phyloP scores from a whole-genome alignment of 257 asterid genomes.

The Echium plantagineum region DNA sequence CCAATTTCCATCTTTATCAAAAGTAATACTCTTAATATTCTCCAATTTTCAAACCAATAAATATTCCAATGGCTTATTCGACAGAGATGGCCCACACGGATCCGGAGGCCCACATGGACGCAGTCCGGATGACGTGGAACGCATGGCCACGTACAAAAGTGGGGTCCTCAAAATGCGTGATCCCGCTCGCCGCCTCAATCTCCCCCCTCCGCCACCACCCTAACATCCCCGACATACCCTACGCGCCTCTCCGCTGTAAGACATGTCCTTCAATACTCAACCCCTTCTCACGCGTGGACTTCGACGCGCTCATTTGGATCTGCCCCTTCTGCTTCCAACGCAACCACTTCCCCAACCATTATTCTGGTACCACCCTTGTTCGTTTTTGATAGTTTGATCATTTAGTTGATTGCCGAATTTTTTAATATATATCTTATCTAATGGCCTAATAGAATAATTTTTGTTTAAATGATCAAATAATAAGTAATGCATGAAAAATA shows the following conservation, averaged over 20 bases:
- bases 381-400: too few species aligned
- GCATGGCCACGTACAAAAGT: constrained; percentile 91
- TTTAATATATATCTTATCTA: too few species aligned
- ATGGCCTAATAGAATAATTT: too few species aligned
- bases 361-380: constrained; percentile 25
- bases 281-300: constrained; percentile 78
- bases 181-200: constrained; percentile 90
- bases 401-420: too few species aligned
- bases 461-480: too few species aligned
- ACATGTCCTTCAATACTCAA: constrained; percentile 71
- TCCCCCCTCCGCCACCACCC: constrained; percentile 84
- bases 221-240: constrained; percentile 54
- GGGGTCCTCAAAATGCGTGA: constrained; percentile 91
- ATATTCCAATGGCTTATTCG: too few species aligned
- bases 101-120: constrained; percentile 76
- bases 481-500: too few species aligned
- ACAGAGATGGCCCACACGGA: constrained; percentile 16
- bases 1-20: too few species aligned
- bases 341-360: constrained; percentile 71
- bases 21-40: too few species aligned
- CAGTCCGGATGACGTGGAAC: constrained; percentile 87
- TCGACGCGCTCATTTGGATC: constrained; percentile 85
- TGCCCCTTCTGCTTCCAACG: constrained; percentile 90
- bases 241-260: constrained; percentile 73
- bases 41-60: too few species aligned